A percentile compares a stretch with the other conserved stretches of the same genome.
Evolutionary conservation across 2,329 filamentous ascomycete genomes (phyloP).

Genomic region (Fusarium brevicatenulatum): DNA sequence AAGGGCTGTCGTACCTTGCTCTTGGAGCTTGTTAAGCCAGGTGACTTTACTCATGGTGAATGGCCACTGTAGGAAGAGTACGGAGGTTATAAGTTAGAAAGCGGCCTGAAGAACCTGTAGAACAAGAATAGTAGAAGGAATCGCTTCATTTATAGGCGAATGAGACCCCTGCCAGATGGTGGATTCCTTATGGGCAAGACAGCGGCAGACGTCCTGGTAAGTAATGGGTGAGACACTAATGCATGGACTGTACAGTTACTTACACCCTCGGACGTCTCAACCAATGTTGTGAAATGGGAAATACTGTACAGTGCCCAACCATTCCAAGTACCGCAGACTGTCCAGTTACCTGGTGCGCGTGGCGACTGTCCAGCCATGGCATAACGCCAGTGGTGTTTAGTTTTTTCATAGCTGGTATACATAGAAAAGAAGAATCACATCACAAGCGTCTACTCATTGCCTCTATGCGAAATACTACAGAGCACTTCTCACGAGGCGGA

Average conservation of each 20-base stretch:
- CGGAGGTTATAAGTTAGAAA: rapidly evolving
- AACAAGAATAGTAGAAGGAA: too few relatives aligned
- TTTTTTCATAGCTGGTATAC: neutral
- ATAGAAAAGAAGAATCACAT: rapidly evolving
- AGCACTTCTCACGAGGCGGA: neutral
- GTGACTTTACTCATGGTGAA: neutral
- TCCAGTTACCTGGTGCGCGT: neutral
- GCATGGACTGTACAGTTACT: slow-evolving; percentile 12
- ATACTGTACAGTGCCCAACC: neutral
- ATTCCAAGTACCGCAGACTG: neutral
- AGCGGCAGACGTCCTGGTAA: neutral
- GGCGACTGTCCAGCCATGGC: neutral
- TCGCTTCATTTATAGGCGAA: neutral
- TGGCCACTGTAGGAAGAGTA: rapidly evolving
- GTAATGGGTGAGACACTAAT: neutral
- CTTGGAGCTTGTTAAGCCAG: slow-evolving; percentile 7
- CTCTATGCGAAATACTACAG: rapidly evolving
- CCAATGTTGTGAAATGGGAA: too few relatives aligned
- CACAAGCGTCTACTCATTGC: rapidly evolving
- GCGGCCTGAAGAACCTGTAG: neutral
- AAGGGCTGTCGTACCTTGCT: neutral
- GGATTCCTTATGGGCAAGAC: rapidly evolving
- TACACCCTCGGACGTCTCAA: neutral
- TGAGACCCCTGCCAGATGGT: neutral
- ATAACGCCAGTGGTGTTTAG: neutral